Evolutionary conservation across 2,329 filamentous ascomycete genomes (phyloP).

Genomic region (Juglanconis oblonga): DNA sequence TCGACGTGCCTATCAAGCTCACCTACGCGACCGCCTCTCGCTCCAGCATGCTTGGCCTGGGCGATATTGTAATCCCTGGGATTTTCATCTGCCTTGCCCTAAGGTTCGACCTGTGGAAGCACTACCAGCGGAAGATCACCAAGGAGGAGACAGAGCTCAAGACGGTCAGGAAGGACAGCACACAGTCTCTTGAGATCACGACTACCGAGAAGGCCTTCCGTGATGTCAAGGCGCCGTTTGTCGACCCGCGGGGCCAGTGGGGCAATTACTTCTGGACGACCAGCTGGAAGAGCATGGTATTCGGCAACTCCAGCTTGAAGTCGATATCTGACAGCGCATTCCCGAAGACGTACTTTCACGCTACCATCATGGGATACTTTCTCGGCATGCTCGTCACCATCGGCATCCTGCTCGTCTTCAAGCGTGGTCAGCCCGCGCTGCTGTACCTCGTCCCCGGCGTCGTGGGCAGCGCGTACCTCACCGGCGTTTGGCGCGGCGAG

Average conservation of each 20-base stretch:
- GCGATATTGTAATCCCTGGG: conserved; percentile 91
- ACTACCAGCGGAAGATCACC: conserved; percentile 69
- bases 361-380: conserved; percentile 73
- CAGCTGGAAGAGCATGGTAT: conserved; percentile 24
- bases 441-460: conserved; percentile 91
- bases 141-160: conserved; percentile 37
- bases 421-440: conserved; percentile 84
- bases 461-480: conserved; percentile 70
- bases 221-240: conserved; percentile 50
- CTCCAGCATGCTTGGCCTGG: conserved; percentile 79
- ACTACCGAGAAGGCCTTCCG: conserved; percentile 39
- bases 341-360: conserved; percentile 80
- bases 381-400: conserved; percentile 76
- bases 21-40: conserved; percentile 65
- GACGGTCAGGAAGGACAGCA: conserved; percentile 21
- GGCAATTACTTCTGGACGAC: conserved; percentile 79
- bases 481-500: conserved; percentile 69
- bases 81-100: conserved; percentile 86
- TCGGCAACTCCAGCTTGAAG: conserved; percentile 28
- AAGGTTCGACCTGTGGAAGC: conserved; percentile 85
- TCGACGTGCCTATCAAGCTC: conserved; percentile 92
- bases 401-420: conserved; percentile 70
- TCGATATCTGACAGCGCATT: conserved; percentile 53
- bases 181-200: conserved; percentile 32
- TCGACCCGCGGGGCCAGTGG: conserved; percentile 69